Base-by-base conservation (phyloP, 2,329 filamentous ascomycete species). In the Coniosporium tulheliwenetii region DNA sequence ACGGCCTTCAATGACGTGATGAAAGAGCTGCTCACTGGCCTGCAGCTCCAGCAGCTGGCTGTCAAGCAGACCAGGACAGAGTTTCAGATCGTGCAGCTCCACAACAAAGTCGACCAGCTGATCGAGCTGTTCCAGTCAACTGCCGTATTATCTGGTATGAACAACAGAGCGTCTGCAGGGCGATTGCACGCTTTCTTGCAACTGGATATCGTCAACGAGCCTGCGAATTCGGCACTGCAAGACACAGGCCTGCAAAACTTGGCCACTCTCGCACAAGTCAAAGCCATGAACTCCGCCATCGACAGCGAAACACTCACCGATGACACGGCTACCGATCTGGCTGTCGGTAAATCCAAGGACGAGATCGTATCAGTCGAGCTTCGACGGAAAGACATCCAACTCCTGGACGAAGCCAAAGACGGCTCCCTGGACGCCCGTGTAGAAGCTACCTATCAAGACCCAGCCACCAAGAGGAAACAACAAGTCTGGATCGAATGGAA, bases 401-500 rank as follows among this genome's bases (percentile, higher is more conserved):
- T 48, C 10, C 38, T 48, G 38, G 36, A 42, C 7, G 48, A 48
- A 7, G 41, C 46, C 3, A 39, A 46, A 4, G 43, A 50, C 2
- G 49, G 53, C 8, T 14, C 39, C 19, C 42, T 43, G 3, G 44
- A 49, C 8, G 50, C 50, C 5, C 56, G 56, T 8, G 50, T 50
- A 9, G 56, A 58, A 50, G 56, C 54, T 8, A 43, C 35, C 36
- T 58, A 26, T 7, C 19, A 52, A 41, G 45, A 50, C n/a, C 43
- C 41, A 1, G 48, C 12, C n/a, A 38, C 41, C 10, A 41, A 38
- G 38, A 4, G 3, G 10, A 50, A 43, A 39, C 48, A 45, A 2
- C 42, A 46, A 5, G 55, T 61, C 8, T 61, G 58, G 57, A 53
- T 62, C 13, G 59, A 62, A 47, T 62, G 57, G 56, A 60, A 59